phyloP scores from a whole-genome alignment of 1,284 basidiomycete genomes.

The Trichosporon asahii region DNA sequence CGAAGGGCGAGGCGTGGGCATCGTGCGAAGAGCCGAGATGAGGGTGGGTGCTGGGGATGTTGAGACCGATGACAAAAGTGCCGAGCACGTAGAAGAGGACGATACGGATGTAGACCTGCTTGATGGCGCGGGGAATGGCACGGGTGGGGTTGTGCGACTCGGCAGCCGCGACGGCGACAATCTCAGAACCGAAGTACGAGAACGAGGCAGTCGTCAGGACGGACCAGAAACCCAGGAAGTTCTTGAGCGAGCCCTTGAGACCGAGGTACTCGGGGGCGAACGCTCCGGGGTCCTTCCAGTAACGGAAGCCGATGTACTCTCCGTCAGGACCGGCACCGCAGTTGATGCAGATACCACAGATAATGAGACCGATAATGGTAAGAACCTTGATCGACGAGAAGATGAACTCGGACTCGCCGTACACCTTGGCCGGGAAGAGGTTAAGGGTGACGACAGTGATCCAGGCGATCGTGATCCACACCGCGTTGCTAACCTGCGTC shows the following conservation, averaged over 20 bases:
- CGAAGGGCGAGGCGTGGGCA: constrained; percentile 73
- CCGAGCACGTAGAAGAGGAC: constrained; percentile 62
- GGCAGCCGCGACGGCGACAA: constrained; percentile 51
- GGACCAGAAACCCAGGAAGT: constrained; percentile 30
- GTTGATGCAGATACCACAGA: constrained; percentile 64
- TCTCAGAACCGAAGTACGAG: constrained; percentile 34
- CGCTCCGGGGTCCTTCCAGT: constrained; percentile 53
- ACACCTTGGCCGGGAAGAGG: constrained; percentile 25
- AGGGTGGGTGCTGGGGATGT: constrained; percentile 65
- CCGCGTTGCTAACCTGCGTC: constrained; percentile 25
- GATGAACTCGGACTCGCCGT: constrained; percentile 50
- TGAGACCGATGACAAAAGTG: constrained; percentile 65
- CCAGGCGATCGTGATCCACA: constrained; percentile 54
- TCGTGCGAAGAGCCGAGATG: constrained; percentile 59
- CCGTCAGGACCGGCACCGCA: constrained; percentile 51
- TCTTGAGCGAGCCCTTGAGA: constrained; percentile 53
- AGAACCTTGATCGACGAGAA: constrained; percentile 69
- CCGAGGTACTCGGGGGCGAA: constrained; percentile 37
- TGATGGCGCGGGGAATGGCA: constrained; percentile 72
- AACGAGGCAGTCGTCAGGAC: constrained; percentile 21
- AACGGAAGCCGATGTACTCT: constrained; percentile 50
- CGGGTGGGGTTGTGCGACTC: constrained; percentile 61
- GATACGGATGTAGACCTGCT: constrained; percentile 71
- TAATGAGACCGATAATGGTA: constrained; percentile 60
- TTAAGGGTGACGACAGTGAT: constrained; percentile 60